Evolutionary conservation across 495 filamentous ascomycete genomes (phyloP).

Genomic region (Tuber microsphaerosporum): DNA sequence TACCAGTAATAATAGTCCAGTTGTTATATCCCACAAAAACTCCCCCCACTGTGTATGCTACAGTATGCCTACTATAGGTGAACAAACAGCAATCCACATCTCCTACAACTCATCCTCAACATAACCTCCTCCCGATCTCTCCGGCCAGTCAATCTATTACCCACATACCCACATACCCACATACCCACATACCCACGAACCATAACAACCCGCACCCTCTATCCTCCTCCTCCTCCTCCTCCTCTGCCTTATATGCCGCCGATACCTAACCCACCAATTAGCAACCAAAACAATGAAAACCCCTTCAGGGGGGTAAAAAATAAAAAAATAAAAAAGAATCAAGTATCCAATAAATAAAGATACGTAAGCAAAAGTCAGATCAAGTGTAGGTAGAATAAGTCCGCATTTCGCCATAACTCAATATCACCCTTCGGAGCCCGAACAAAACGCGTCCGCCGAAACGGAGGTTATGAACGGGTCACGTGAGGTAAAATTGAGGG

Average conservation of each 20-base stretch:
- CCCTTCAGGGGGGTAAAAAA: neutral
- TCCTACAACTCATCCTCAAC: too few species aligned
- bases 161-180: neutral
- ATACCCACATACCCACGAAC: neutral
- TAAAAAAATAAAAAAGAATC: neutral
- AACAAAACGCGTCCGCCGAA: neutral
- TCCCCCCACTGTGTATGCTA: too few species aligned
- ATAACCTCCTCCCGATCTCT: neutral
- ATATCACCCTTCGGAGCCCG: neutral
- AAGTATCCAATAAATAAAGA: neutral
- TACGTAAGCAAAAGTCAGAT: neutral
- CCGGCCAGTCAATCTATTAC: neutral
- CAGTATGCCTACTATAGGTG: too few species aligned
- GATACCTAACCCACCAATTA: neutral
- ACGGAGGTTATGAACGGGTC: slow-evolving; percentile 1
- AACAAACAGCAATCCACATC: too few species aligned
- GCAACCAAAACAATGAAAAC: neutral
- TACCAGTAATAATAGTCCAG: too few species aligned
- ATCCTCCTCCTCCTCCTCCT: neutral
- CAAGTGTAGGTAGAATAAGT: slow-evolving; percentile 1
- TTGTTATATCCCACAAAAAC: too few species aligned
- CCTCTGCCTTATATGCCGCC: neutral
- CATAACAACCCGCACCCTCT: neutral
- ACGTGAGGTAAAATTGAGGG: neutral
- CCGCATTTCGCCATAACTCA: neutral